Conservation (phyloP, 129 eudicot species). For the Cynara cardunculus region DNA sequence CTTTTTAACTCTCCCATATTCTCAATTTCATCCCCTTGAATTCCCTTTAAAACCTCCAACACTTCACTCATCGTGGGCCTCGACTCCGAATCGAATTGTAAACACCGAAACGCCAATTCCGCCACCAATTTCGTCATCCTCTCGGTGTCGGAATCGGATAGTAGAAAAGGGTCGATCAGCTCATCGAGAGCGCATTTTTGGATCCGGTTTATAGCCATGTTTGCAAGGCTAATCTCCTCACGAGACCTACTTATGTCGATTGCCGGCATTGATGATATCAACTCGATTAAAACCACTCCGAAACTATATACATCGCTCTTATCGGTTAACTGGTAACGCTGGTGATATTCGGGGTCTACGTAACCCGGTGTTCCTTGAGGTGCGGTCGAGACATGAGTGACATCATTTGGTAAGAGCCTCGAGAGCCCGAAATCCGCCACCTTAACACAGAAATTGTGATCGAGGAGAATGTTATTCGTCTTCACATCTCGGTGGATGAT, state of each 20-base stretch:
- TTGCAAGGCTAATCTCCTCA: conserved; percentile 75
- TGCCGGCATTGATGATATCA: conserved; percentile 85
- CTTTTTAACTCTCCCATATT: background rate
- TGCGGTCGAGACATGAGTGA: conserved; percentile 80
- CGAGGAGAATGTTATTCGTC: conserved; percentile 50
- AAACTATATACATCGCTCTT: conserved; percentile 93
- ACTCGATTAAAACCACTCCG: conserved; percentile 84
- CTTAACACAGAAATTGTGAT: conserved; percentile 39
- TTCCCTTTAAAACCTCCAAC: conserved; percentile 44
- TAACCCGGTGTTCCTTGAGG: conserved; percentile 98
- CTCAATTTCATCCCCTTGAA: conserved; percentile 30
- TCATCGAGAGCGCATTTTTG: conserved; percentile 63
- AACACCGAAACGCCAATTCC: conserved; percentile 75
- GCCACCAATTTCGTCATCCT: conserved; percentile 78
- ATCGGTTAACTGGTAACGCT: conserved; percentile 70
- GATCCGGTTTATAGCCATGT: conserved; percentile 71
- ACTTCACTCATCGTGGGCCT: conserved; percentile 90
- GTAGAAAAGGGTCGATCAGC: conserved; percentile 52
- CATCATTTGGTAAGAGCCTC: conserved; percentile 58
- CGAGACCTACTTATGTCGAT: conserved; percentile 74
- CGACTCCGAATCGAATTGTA: conserved; percentile 71
- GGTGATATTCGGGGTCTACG: conserved; percentile 82
- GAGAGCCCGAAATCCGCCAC: conserved; percentile 66
- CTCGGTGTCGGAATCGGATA: conserved; percentile 39
- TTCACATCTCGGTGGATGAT: conserved; percentile 61